Percentiles rank a stretch among this genome's conserved stretches.
These are phyloP conservation scores for Xylariaceae sp. DNA, from an alignment of 2,329 filamentous ascomycete genomes.

Conservation along the genomic window DNA sequence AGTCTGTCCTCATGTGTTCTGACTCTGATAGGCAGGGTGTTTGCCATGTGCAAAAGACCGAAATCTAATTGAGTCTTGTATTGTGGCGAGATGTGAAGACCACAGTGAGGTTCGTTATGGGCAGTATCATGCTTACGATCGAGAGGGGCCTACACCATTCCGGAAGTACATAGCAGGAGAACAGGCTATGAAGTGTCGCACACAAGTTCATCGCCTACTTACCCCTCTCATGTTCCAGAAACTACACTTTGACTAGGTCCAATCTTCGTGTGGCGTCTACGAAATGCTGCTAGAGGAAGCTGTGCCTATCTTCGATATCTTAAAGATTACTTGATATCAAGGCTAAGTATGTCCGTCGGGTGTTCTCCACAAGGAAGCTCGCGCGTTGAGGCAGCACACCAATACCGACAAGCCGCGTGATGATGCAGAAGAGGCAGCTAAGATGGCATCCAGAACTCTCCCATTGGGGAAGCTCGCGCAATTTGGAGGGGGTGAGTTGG, in stretches of 20 bases:
- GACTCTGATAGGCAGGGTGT: too few relatives aligned
- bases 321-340: background rate
- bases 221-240: background rate
- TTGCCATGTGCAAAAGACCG: too few relatives aligned
- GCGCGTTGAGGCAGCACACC: constrained; percentile 23
- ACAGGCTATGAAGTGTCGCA: background rate
- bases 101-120: too few relatives aligned
- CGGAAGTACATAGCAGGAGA: background rate
- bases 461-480: constrained; percentile 20
- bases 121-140: too few relatives aligned
- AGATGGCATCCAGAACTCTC: background rate
- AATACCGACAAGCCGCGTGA: constrained; percentile 4
- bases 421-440: background rate
- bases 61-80: too few relatives aligned
- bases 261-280: background rate
- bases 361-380: constrained; percentile 31
- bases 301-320: background rate
- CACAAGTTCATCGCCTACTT: background rate
- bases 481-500: constrained; percentile 12
- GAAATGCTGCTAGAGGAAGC: background rate
- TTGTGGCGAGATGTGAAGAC: too few relatives aligned
- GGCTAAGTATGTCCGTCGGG: background rate
- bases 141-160: too few relatives aligned
- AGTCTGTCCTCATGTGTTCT: too few relatives aligned
- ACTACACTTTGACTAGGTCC: background rate